Evolutionary conservation across 148 eudicot species (phyloP), one percentile per base, ranked within the genome.

Genomic region (Diospyros kaki): DNA sequence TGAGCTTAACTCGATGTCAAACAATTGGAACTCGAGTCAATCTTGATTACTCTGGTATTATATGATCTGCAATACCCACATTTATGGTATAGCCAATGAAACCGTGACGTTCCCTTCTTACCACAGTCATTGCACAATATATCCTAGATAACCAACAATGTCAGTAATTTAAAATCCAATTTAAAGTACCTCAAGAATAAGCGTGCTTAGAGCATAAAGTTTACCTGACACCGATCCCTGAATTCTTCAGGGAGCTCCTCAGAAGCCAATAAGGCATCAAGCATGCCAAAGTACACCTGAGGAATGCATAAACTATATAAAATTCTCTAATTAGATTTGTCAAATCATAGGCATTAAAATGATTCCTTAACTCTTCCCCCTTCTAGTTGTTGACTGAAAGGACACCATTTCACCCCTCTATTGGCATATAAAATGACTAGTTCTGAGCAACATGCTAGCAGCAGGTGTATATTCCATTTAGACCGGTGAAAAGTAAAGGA

Each of bases 71-170:
- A 94, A n/a, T 58, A 84, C 60, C 91, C 88, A 54, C 98, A 94
- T 83, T 94, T 94, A 79, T 94, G 98, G 83, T 94, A 94, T 73
- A 94, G 92, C 98, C 98, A 94, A 78, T 94, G 98, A 74, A 94
- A 94, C 11, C 87, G 83, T 38, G 97, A 89, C 74, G 70, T 81
- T 69, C 98, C 98, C 77, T 89, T 94, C 73, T 82, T 87, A 66
- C 80, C 97, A 79, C 98, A 94, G 76, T 94, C 98, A 68, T 94
- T 94, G 87, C 98, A 94, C 53, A 94, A 85, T 69, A 94, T 83
- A 75, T 91, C 98, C 98, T 94, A 86, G 73, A 79, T 28, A 59
- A 58, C 63, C 46, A 68, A 75, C 17, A 45, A 15, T 70, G 64
- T 28, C 41, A 81, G 52, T 59, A 12, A 71, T 63, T 77, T 55